phyloP scores from a whole-genome alignment of 169 alveolate genomes.

The Cryptosporidium ubiquitum region DNA sequence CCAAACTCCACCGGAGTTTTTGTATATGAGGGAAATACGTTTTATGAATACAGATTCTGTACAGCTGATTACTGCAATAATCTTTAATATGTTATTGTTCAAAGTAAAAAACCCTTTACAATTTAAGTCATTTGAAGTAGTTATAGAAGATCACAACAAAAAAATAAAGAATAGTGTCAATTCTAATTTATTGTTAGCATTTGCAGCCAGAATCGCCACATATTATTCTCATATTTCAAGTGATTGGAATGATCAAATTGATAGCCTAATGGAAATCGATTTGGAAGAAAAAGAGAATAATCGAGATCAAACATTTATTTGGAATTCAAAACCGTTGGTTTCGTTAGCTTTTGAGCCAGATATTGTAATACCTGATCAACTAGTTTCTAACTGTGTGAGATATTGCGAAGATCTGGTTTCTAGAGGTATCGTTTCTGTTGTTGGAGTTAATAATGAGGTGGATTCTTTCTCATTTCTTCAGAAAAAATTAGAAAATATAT shows the following conservation, averaged over 20 bases:
- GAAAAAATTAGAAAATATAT: slow-evolving; percentile 30
- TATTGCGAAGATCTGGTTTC: slow-evolving; percentile 54
- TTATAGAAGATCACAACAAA: slow-evolving; percentile 39
- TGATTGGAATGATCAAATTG: slow-evolving; percentile 60
- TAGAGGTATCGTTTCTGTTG: slow-evolving; percentile 18
- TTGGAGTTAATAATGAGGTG: neutral
- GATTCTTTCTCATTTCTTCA: neutral
- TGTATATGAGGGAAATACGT: slow-evolving; percentile 49
- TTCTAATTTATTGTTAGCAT: slow-evolving; percentile 43
- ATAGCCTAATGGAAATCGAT: slow-evolving; percentile 49
- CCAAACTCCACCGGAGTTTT: slow-evolving; percentile 59
- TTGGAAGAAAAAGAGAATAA: slow-evolving; percentile 40
- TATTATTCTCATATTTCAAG: slow-evolving; percentile 26
- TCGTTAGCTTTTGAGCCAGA: slow-evolving; percentile 65
- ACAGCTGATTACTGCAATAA: slow-evolving; percentile 36
- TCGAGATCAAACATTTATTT: slow-evolving; percentile 35
- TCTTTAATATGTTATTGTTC: slow-evolving; percentile 52
- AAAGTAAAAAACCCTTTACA: slow-evolving; percentile 40
- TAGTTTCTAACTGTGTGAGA: slow-evolving; percentile 52
- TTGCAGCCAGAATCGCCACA: slow-evolving; percentile 55
- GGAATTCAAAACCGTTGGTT: slow-evolving; percentile 30
- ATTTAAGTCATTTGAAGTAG: slow-evolving; percentile 47
- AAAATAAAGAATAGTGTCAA: slow-evolving; percentile 37
- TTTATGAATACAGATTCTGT: slow-evolving; percentile 51
- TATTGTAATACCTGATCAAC: slow-evolving; percentile 49